Evolutionary conservation across 768 basidiomycete species (phyloP).

Genomic region (Heimioporus sp.): DNA sequence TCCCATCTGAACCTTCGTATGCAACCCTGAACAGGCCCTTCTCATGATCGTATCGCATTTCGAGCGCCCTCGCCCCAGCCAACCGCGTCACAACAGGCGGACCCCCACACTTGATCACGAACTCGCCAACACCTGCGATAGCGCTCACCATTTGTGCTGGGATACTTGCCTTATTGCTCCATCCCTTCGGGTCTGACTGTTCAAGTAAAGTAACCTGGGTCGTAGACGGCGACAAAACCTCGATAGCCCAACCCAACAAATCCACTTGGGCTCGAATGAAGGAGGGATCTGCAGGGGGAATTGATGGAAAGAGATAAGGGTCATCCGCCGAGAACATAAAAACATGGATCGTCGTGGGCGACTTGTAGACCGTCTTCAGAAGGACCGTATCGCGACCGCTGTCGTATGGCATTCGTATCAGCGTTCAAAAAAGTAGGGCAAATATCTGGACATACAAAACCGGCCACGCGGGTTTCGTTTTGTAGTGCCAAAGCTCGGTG

Average conservation of each 20-base stretch:
- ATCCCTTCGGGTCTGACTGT: conserved; percentile 96
- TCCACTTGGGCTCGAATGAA: conserved; percentile 95
- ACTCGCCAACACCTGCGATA: conserved; percentile 91
- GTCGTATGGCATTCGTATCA: conserved; percentile 4
- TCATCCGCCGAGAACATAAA: conserved; percentile 96
- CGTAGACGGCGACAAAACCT: conserved; percentile 91
- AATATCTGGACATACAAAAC: conserved; percentile 64
- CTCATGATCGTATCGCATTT: conserved; percentile 86
- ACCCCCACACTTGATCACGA: conserved; percentile 92
- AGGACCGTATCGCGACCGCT: conserved; percentile 91
- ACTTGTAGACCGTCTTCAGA: conserved; percentile 96
- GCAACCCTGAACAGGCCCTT: conserved; percentile 77
- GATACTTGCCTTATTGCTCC: conserved; percentile 88
- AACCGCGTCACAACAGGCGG: conserved; percentile 90
- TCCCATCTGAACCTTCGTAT: conserved; percentile 66
- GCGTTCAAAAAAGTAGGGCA: conserved; percentile 1
- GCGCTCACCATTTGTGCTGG: conserved; percentile 91
- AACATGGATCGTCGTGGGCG: conserved; percentile 90
- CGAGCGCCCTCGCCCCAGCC: conserved; percentile 69
- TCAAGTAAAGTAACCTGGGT: conserved; percentile 92
- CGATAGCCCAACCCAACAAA: conserved; percentile 98
- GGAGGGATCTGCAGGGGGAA: conserved; percentile 64
- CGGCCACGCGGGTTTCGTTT: conserved; percentile 91
- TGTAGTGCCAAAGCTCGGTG: conserved; percentile 92
- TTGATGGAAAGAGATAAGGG: conserved; percentile 75